Evolutionary conservation across 257 asterid species (phyloP), one percentile per base, ranked within the genome.

Genomic region (Solanum gracilifrons): DNA sequence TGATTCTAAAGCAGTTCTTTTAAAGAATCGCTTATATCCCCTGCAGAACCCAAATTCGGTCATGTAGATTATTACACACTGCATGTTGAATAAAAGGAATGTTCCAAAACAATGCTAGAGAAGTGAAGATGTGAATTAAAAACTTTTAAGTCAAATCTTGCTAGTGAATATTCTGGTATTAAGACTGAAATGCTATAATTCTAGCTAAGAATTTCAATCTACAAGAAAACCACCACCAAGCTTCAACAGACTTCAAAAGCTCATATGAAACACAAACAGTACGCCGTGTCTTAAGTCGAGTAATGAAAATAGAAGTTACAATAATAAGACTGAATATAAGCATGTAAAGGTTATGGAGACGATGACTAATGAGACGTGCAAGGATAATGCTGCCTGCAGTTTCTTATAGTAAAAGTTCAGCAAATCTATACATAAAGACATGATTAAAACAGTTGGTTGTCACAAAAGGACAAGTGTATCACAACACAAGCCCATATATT

Each of bases 11-110:
- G 94, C 89, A 31, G 93, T 89, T 93, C 98, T 93, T 90, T 93
- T 95, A 87, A 88, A 94, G 89, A 97, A 97, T 2, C 96, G 92
- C 86, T 97, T 95, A 91, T 95, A 97, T 4, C 99, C 99, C 99
- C 99, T 97, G 94, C 90, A 91, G 31, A 89, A 83, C 87, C 88
- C 73, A 89, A 87, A 60, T 35, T 82, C 20, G 69, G 41, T 5
- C 41, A 82, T 31, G 43, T 48, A 82, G 68, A 80, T 80, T 46
- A 46, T 27, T 80, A 29, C 35, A 46, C 10, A 1, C 2, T 5
- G 68, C 6, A 6, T 79, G 66, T 46, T 18, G 35, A 79, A 29
- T 16, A 80, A 46, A 46, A 29, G 64, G 51, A 80, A 16, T 33
- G 6, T 46, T 15, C 16, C 25, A 27, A 25, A 80, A 46, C 16